These are phyloP conservation scores for Cytospora piceae DNA, from an alignment of 2,329 filamentous ascomycete genomes.

Conservation along the genomic window DNA sequence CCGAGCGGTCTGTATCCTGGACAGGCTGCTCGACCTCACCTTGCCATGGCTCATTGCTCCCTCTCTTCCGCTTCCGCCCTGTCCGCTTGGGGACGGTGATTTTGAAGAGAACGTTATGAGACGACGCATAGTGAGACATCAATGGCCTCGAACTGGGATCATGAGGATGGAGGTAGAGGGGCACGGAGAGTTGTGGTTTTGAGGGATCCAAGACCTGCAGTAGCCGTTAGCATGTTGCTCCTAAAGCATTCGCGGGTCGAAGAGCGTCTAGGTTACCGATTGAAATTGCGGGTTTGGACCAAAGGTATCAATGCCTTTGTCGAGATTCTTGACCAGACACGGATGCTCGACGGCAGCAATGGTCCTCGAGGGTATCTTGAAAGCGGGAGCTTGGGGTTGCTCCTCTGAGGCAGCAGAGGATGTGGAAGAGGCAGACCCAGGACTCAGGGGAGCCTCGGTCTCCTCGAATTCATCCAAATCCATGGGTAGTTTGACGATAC, in stretches of 20 bases:
- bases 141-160: constrained; percentile 80
- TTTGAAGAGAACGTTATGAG: constrained; percentile 85
- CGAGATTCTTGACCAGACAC: constrained; percentile 45
- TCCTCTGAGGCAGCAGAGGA: constrained; percentile 12
- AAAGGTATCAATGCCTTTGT: constrained; percentile 47
- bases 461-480: constrained; percentile 19
- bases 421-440: constrained; percentile 9
- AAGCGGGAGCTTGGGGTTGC: constrained; percentile 40
- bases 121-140: constrained; percentile 72
- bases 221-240: constrained; percentile 14
- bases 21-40: constrained; percentile 45
- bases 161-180: constrained; percentile 77
- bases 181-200: constrained; percentile 53
- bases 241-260: neutral
- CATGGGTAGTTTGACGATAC: neutral
- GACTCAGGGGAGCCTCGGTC: constrained; percentile 14
- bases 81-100: constrained; percentile 86
- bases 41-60: constrained; percentile 68
- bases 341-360: constrained; percentile 51
- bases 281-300: constrained; percentile 44
- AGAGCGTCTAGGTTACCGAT: constrained; percentile 37
- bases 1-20: neutral
- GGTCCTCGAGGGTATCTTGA: constrained; percentile 43
- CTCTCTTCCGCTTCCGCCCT: constrained; percentile 82
- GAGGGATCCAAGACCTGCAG: constrained; percentile 51